Evolutionary conservation across 257 asterid species (phyloP), one percentile per base, ranked within the genome.

Genomic region (Nicotiana otophora): DNA sequence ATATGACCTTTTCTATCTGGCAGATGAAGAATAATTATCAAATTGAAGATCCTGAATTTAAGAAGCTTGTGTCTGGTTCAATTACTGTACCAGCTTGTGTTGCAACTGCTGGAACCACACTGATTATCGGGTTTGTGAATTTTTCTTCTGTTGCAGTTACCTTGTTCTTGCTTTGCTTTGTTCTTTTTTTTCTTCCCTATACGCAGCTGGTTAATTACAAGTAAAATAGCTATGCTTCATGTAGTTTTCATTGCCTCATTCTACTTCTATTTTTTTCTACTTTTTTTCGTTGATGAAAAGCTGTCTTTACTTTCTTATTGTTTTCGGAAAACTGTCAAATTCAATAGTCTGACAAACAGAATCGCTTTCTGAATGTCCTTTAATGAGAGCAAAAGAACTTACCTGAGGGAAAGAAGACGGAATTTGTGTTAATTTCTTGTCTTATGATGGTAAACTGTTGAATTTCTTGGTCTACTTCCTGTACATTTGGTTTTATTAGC

Each of bases 41-140:
- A 60, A 84, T 91, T 82, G 89, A 89, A 85, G 94, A 93, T 57
- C 91, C 86, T 9, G 98, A 92, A 83, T 61, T 93, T 58, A 89
- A 88, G 86, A 92, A 88, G 89, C 94, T 93, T 51, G 92, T 89
- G 83, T 87, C 91, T 1, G 90, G 92, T 57, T 80, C 89, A 53
- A 89, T 95, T 68, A 94, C 96, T 86, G 63, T 94, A 81, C 97
- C 98, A 6, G 92, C 97, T 83, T 90, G 94, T 87, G 87, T 90
- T 84, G 99, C 99, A 62, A 92, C 99, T 81, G 99, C 97, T 81
- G 99, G 99, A 84, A 95, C 99, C 39, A 87, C 93, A 78, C 89
- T 95, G 76, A 82, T 92, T 80, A 81, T 95, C 26, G 99, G 99
- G 98, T 95, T 36, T 83, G 97, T 89, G 48, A 36, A 62, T 39